Evolutionary conservation across 2,329 filamentous ascomycete genomes (phyloP), one percentile per base, ranked within the genome.

Genomic region (Hymenoscyphus linearis): DNA sequence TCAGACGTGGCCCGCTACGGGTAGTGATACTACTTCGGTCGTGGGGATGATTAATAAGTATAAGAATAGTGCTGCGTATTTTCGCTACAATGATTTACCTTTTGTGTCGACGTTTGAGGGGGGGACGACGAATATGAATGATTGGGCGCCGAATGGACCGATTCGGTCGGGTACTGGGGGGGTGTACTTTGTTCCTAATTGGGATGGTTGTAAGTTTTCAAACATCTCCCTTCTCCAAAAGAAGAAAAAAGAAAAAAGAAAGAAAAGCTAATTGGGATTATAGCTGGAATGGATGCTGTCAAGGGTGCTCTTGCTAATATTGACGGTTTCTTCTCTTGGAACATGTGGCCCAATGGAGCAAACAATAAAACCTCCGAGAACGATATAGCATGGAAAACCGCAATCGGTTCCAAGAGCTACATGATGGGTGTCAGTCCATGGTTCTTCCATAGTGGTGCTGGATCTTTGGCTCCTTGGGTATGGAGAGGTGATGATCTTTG

Each of bases 391-490:
- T 83, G 77, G 68, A 75, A 76, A 67, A 60, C 65, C 1, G 69
- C 66, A 2, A 64, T 76, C 2, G 62, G 67, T 1, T 69, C 69
- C 4, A 80, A 78, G 67, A 71, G 73, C 3, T 80, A 76, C 59
- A 82, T 84, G 78, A 82, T 82, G 79, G 76, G 80, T 2, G 78
- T 83, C n/a, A 80, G 79, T 0, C 82, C 82, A 0, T 84, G 81
- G 82, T 85, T 85, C 71, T 85, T 80, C 71, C 85, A 85, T 55
- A 81, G 84, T 61, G 79, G 82, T 0, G 74, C 75, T 6, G 86
- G 78, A 66, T 71, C 74, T 50, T 87, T 87, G 73, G 84, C 85
- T 73, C 84, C 85, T 68, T 78, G 76, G 75, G 69, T 77, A 0
- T 78, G 76, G 57, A 73, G 74, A 26, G 72, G 74, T 56, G 75